Evolutionary conservation across 2,329 filamentous ascomycete species (phyloP).

Genomic region (Verticillium longisporum): DNA sequence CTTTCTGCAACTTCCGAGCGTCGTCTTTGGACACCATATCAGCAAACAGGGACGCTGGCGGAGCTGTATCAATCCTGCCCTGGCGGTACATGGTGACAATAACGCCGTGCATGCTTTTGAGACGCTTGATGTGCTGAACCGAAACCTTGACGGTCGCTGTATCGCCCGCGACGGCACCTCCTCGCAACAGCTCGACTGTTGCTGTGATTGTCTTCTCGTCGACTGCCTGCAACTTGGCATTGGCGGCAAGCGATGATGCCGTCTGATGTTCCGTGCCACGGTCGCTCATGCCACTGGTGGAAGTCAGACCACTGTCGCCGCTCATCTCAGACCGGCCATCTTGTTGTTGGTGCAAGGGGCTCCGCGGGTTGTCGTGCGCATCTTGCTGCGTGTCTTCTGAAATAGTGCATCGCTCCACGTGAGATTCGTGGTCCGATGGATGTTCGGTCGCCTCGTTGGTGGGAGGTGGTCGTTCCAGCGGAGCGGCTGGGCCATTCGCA

Average conservation of each 20-base stretch:
- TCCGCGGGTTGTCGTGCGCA: conserved; percentile 25
- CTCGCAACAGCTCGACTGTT: conserved; percentile 73
- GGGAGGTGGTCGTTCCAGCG: conserved; percentile 35
- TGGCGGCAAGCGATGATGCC: conserved; percentile 23
- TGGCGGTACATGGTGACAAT: conserved; percentile 90
- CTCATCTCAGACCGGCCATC: conserved; percentile 64
- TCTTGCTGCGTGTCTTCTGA: conserved; percentile 33
- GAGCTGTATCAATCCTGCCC: conserved; percentile 77
- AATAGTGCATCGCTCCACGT: conserved; percentile 31
- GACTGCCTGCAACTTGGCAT: conserved; percentile 34
- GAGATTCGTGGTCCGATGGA: conserved; percentile 23
- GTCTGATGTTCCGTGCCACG: conserved; percentile 7
- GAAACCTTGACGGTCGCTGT: conserved; percentile 71
- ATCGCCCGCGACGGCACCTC: conserved; percentile 82
- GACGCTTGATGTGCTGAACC: conserved; percentile 79
- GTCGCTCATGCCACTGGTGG: conserved; percentile 55
- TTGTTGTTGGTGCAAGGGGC: conserved; percentile 39
- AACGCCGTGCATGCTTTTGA: conserved; percentile 87
- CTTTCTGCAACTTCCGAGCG: conserved; percentile 64
- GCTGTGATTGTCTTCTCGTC: conserved; percentile 77
- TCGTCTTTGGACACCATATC: conserved; percentile 50
- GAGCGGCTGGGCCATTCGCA: conserved; percentile 30
- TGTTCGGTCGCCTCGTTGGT: conserved; percentile 33
- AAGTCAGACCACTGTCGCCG: conserved; percentile 62
- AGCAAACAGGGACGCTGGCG: conserved; percentile 42